Evolutionary conservation across 441 rosid species (phyloP).

Genomic region (Kokia cookei): DNA sequence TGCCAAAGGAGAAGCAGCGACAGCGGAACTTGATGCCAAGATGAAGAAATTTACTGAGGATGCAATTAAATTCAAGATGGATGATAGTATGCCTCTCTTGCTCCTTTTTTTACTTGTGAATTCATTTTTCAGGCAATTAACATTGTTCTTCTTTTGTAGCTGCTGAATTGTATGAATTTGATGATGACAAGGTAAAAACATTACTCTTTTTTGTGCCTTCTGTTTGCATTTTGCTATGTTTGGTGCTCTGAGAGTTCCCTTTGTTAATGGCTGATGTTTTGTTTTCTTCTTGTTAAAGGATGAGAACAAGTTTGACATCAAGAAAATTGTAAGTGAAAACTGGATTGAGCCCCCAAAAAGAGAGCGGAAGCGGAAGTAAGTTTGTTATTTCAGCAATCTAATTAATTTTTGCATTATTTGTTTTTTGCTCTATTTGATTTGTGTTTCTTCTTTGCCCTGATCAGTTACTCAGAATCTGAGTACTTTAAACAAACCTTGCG

Average conservation of each 20-base stretch:
- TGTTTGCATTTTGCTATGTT: background rate
- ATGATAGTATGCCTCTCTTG: slow-evolving; percentile 62
- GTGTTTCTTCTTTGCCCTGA: slow-evolving; percentile 2
- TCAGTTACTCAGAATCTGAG: slow-evolving; percentile 95
- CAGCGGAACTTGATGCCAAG: slow-evolving; percentile 97
- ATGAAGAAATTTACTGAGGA: slow-evolving; percentile 99
- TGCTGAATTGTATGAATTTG: slow-evolving; percentile 88
- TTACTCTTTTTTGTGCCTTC: background rate
- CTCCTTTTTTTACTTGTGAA: background rate
- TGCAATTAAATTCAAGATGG: slow-evolving; percentile 98
- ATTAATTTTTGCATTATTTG: background rate
- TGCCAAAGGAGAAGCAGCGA: slow-evolving; percentile 97
- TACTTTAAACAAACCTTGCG: slow-evolving; percentile 98
- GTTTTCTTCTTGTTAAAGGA: slow-evolving; percentile 46
- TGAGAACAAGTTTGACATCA: slow-evolving; percentile 91
- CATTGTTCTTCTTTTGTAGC: slow-evolving; percentile 33
- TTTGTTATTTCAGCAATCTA: background rate
- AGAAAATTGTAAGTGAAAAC: slow-evolving; percentile 92
- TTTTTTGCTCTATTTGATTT: background rate
- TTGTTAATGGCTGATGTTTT: background rate
- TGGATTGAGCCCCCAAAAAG: slow-evolving; percentile 99
- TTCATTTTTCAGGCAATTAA: background rate
- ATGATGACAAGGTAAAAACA: slow-evolving; percentile 60
- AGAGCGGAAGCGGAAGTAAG: slow-evolving; percentile 98
- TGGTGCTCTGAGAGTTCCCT: background rate